phyloP scores from a whole-genome alignment of 441 rosid genomes.

The Syzygium malaccense region DNA sequence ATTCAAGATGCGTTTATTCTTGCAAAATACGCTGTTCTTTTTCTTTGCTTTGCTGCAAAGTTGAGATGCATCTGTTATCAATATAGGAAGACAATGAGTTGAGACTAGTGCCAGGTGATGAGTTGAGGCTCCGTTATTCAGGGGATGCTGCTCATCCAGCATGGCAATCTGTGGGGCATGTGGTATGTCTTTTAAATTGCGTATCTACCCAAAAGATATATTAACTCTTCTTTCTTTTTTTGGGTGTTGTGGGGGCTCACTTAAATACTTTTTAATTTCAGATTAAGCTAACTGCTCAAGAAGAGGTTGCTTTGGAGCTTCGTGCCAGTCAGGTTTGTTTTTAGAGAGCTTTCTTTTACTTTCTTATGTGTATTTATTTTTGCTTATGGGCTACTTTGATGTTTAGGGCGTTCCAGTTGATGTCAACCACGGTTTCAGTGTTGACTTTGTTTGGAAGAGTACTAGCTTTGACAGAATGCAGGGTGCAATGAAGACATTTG shows the following conservation, averaged over 20 bases:
- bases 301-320: conserved; percentile 98
- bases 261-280: conserved; percentile 18
- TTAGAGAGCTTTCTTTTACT: neutral
- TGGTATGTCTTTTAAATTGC: conserved; percentile 48
- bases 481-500: conserved; percentile 99
- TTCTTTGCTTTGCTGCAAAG: neutral
- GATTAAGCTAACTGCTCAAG: conserved; percentile 98
- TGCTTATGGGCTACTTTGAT: conserved; percentile 6
- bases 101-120: conserved; percentile 98
- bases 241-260: neutral
- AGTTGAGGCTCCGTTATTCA: conserved; percentile 85
- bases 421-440: conserved; percentile 89
- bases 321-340: conserved; percentile 86
- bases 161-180: conserved; percentile 99
- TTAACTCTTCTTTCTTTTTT: neutral
- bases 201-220: neutral
- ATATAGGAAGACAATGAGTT: conserved; percentile 93
- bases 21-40: neutral
- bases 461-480: conserved; percentile 99
- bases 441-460: conserved; percentile 99
- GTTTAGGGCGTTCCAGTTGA: conserved; percentile 93
- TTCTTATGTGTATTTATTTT: neutral
- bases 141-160: conserved; percentile 98
- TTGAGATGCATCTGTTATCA: conserved; percentile 15
- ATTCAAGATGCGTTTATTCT: neutral